Evolutionary conservation across 208 protist genomes (phyloP).

Genomic region (Acanthamoeba culbertsoni): DNA sequence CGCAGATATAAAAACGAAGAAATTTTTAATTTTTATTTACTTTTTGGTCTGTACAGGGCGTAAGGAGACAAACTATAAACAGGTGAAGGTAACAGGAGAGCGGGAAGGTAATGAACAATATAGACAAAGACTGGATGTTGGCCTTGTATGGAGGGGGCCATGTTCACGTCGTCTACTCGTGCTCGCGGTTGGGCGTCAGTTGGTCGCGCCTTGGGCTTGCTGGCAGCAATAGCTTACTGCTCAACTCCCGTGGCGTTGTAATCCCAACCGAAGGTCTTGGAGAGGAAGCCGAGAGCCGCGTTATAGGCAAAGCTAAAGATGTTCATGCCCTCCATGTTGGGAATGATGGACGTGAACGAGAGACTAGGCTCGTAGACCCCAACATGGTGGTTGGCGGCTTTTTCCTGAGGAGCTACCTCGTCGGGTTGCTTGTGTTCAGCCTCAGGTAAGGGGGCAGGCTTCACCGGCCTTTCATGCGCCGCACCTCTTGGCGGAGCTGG

Average conservation of each 20-base stretch:
- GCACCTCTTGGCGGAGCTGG: neutral
- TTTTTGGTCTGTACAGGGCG: neutral
- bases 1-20: neutral
- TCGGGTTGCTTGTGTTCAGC: neutral
- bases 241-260: neutral
- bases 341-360: constrained; percentile 11
- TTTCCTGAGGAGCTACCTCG: neutral
- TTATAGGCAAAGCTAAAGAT: constrained; percentile 59
- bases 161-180: neutral
- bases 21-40: too few relatives aligned
- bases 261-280: constrained; percentile 17
- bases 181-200: too few relatives aligned
- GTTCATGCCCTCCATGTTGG: constrained; percentile 10
- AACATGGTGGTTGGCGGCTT: neutral
- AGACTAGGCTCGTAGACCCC: neutral
- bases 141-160: neutral
- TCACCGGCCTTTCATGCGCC: neutral
- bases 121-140: too few relatives aligned
- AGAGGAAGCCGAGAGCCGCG: constrained; percentile 48
- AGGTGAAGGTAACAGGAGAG: neutral
- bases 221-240: too few relatives aligned
- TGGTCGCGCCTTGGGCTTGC: too few relatives aligned
- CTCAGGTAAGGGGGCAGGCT: neutral
- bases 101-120: neutral
- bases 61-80: neutral